Evolutionary conservation across 768 basidiomycete genomes (phyloP), one percentile per base, ranked within the genome.

Genomic region (Suillus bovinus): DNA sequence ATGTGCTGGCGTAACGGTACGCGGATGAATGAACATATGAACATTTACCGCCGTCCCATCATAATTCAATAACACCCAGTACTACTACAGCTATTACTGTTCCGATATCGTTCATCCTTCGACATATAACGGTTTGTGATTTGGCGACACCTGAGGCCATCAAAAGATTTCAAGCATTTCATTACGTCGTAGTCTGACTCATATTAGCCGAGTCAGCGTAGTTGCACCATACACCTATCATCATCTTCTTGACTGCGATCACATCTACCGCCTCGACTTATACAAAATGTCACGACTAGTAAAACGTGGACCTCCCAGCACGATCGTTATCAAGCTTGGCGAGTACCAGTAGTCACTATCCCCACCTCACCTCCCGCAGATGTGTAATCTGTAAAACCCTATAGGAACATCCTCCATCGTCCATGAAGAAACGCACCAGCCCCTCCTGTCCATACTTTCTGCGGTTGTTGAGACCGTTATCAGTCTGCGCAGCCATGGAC

Each of bases 351-450:
- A 41, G 59, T 55, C 38, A 39, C 16, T 14, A 56, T 64, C 42
- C 47, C 33, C 53, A 31, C 57, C 59, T 34, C 42, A 59, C 36
- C 52, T 56, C 33, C 52, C 53, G 61, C 55, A 66, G 38, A 56
- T 56, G 17, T 56, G 38, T 56, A 42, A 54, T 53, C 57, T 58
- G 59, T 73, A 42, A 69, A 65, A 50, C 34, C 50, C 36, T 62
- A 46, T 47, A 64, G 96, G 97, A 60, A 94, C 95, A 2, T 96
- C 97, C 0, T 98, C 96, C 10, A 99, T 99, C 74, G 92, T 99
- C 9, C 93, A 96, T 76, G 93, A 97, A 74, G 87, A 84, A 58
- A 96, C 96, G 0, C 93, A 96, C 69, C 88, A 94, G 67, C 95
- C 96, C 0, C 82, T 97, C 24, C 82, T 99, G 1, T 93, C 96